Evolutionary conservation across 306 rosid species (phyloP), one percentile per base, ranked within the genome.

Genomic region (Betula pendula): DNA sequence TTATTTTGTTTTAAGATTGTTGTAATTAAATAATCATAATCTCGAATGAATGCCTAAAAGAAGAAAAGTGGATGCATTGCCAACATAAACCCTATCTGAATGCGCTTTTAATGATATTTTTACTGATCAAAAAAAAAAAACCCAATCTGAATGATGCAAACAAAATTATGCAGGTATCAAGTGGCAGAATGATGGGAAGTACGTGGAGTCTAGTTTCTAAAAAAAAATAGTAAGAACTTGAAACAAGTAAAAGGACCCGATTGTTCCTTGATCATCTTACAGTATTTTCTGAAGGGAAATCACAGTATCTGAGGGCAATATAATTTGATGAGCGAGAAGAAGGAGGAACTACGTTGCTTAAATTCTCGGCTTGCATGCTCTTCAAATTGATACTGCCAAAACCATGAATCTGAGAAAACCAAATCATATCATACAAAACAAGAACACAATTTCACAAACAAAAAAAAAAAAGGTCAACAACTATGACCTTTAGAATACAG

Each of bases 351-450:
- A 90, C 74, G 79, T 92, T 88, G 88, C 89, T 75, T 38, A 81
- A 73, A 82, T 95, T 88, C 85, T 90, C 98, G 53, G 93, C 87
- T 77, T 92, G 98, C 86, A 92, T 89, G 80, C 85, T 92, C 91
- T 90, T 95, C 92, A 95, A 83, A 82, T 95, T 95, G 81, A 95
- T 89, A 87, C 97, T 95, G 97, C 92, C 89, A 95, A 92, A 92
- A 92, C 81, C 76, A 89, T 68, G 89, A 91, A 90, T 88, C 89
- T 84, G 90, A 88, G 96, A 91, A 82, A 85, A 80, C 85, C 85
- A 82, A 85, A 80, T 84, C 85, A 86, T 83, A 85, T 86, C 80
- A 90, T 72, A 70, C 73, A 82, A 51, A 84, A 81, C 83, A 58
- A 48, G 47, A 69, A 58, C 82, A 84, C 13, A 69, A 81, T 63